phyloP scores from a whole-genome alignment of 176 grass and related monocot genomes.

The Leersia perrieri region DNA sequence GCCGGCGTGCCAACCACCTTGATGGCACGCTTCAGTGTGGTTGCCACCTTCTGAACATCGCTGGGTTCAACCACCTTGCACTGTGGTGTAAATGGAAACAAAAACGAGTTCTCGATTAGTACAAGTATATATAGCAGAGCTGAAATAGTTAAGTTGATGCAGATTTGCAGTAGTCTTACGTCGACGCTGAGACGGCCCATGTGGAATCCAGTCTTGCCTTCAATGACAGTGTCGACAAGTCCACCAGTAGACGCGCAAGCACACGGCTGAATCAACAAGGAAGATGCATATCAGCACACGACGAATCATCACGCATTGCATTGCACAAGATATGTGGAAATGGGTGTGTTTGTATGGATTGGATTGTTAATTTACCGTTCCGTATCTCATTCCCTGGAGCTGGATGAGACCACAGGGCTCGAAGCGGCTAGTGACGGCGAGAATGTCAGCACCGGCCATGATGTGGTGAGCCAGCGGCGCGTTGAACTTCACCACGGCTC shows the following conservation, averaged over 20 bases:
- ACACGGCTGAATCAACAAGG: slow-evolving; percentile 39
- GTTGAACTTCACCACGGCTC: slow-evolving; percentile 89
- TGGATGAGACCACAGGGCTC: slow-evolving; percentile 98
- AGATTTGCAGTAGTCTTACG: too few relatives aligned
- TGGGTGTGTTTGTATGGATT: too few relatives aligned
- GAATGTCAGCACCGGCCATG: slow-evolving; percentile 86
- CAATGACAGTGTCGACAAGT: slow-evolving; percentile 81
- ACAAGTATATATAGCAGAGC: too few relatives aligned
- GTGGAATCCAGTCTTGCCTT: slow-evolving; percentile 92
- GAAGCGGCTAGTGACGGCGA: slow-evolving; percentile 75
- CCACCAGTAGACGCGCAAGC: slow-evolving; percentile 74
- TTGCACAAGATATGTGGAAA: not conserved
- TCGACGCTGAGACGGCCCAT: slow-evolving; percentile 78
- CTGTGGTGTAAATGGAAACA: slow-evolving; percentile 28
- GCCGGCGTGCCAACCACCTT: slow-evolving; percentile 58
- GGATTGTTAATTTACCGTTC: too few relatives aligned
- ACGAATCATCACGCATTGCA: not conserved
- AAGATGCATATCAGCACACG: not conserved
- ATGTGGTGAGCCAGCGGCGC: slow-evolving; percentile 76
- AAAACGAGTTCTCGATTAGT: not conserved
- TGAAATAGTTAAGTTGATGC: not conserved
- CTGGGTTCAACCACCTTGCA: slow-evolving; percentile 53
- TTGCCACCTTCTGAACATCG: slow-evolving; percentile 66
- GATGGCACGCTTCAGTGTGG: slow-evolving; percentile 61
- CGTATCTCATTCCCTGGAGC: slow-evolving; percentile 91